Evolutionary conservation across 768 basidiomycete species (phyloP).

Genomic region (Amanita brunnescens): DNA sequence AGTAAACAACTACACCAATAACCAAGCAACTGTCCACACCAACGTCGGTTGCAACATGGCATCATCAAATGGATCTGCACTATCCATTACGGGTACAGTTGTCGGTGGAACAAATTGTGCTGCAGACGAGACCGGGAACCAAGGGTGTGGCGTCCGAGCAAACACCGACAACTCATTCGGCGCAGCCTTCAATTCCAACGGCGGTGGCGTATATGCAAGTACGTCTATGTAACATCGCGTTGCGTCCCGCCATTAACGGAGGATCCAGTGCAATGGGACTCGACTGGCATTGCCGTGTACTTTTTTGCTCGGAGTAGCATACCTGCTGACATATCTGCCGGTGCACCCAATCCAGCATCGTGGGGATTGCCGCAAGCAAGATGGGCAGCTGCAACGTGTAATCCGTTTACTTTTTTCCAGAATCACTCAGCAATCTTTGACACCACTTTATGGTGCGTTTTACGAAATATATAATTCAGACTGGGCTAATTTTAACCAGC

Average conservation of each 20-base stretch:
- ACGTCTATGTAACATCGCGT: slow-evolving; percentile 22
- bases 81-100: slow-evolving; percentile 55
- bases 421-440: slow-evolving; percentile 76
- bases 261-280: slow-evolving; percentile 62
- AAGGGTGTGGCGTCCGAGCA: slow-evolving; percentile 77
- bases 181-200: slow-evolving; percentile 74
- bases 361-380: slow-evolving; percentile 77
- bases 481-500: slow-evolving; percentile 24
- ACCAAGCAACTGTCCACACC: slow-evolving; percentile 81
- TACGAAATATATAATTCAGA: neutral
- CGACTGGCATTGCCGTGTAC: slow-evolving; percentile 65
- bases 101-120: slow-evolving; percentile 68
- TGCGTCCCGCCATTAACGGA: neutral
- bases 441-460: slow-evolving; percentile 69
- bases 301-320: slow-evolving; percentile 73
- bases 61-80: slow-evolving; percentile 31
- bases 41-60: slow-evolving; percentile 59
- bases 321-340: slow-evolving; percentile 69
- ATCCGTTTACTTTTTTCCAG: slow-evolving; percentile 73
- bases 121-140: slow-evolving; percentile 57
- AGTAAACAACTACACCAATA: slow-evolving; percentile 69
- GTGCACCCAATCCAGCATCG: slow-evolving; percentile 58
- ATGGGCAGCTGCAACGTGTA: slow-evolving; percentile 70
- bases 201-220: slow-evolving; percentile 90
- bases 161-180: slow-evolving; percentile 61